Base-by-base conservation (phyloP, 805 yeast species). In the Ogataea nitratoaversa region DNA sequence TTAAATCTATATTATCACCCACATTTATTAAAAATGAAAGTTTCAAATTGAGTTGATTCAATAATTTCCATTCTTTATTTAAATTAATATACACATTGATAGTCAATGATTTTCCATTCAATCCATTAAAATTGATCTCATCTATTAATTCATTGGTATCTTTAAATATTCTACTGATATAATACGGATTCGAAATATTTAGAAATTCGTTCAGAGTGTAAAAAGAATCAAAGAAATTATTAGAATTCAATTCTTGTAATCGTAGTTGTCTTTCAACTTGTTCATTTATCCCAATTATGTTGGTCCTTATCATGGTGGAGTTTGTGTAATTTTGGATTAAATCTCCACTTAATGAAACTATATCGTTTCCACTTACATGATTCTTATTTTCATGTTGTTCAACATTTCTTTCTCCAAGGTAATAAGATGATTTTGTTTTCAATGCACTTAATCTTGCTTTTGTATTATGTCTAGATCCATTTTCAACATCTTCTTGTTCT, bases 141-240 rank as follows among this genome's bases (percentile, higher is more conserved):
- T 60, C 63, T 12, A 32, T 36, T 2, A 60, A 5, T 14, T 60
- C 54, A 18, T 60, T 43, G 9, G 62, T 53, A 5, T 54, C 36
- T 3, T 50, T 37, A 17, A 50, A 50, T 1, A 59, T 47, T 37
- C 69, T 64, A 39, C 72, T 67, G 2, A 70, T 56, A 37, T 63
- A 65, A 35, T 67, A 61, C 6, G 65, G 55, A 2, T 49, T 34
- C 9, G 52, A 54, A 0, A 48, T 44, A 12, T 55, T 40, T 30
- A 54, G 40, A 12, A 50, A 49, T 8, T 54, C 49, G 37, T 64
- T 68, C 8, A 70, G 23, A 0, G 72, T 62, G 32, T 59, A 62
- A 43, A 70, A 70, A 1, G 56, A 57, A 32, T 66, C 63, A 7
- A 57, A 46, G 33, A 67, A 58, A 9, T 50, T 49, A 8, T 42